Conservation (phyloP, 306 rosid species). For the Fragaria nilgerrensis region DNA sequence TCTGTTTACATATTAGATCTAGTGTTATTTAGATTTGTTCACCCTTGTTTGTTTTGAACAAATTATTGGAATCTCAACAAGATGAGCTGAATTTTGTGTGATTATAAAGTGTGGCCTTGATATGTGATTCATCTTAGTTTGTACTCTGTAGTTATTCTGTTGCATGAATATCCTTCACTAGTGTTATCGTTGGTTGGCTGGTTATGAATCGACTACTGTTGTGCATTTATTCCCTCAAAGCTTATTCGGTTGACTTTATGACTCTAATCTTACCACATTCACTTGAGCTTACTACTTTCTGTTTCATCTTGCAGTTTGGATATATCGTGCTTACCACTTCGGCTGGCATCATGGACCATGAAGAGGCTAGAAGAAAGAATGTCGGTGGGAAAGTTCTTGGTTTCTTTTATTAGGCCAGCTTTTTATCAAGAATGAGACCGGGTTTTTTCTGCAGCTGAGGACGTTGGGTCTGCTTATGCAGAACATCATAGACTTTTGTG, state of each 20-base stretch:
- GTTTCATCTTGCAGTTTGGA: conserved; percentile 37
- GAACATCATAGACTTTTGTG: conserved; percentile 23
- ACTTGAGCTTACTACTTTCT: neutral
- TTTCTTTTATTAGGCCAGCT: conserved; percentile 43
- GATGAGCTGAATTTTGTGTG: neutral
- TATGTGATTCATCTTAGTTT: neutral
- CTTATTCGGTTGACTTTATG: neutral
- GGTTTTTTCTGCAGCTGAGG: conserved; percentile 1
- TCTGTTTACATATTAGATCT: neutral
- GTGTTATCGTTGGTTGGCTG: neutral
- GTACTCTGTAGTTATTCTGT: neutral
- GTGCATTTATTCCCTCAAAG: neutral
- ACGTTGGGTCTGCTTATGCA: conserved; percentile 8
- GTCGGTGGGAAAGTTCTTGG: conserved; percentile 67
- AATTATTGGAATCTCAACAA: neutral
- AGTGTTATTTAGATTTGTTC: neutral
- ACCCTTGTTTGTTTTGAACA: neutral
- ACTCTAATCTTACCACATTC: neutral
- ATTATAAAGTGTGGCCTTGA: neutral
- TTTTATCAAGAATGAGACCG: neutral
- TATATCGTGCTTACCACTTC: conserved; percentile 55
- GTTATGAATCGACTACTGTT: neutral
- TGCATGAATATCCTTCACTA: neutral
- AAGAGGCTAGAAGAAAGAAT: conserved; percentile 58
- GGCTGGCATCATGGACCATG: conserved; percentile 63